phyloP scores from a whole-genome alignment of 805 yeast genomes.

The Kazachstania africana region DNA sequence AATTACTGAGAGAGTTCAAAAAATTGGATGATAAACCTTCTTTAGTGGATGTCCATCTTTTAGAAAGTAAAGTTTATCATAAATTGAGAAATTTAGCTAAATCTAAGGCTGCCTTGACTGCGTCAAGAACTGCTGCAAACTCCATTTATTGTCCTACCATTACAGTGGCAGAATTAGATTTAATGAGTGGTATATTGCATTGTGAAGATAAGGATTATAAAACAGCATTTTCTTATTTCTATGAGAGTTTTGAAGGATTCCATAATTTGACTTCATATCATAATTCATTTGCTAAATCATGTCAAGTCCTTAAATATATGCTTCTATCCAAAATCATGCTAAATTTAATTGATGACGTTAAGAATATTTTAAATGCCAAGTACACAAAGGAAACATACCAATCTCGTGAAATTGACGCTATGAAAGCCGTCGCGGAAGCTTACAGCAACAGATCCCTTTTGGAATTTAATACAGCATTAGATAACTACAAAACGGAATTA shows the following conservation, averaged over 20 bases:
- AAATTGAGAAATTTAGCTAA: conserved; percentile 85
- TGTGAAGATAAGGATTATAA: conserved; percentile 95
- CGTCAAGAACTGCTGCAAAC: conserved; percentile 96
- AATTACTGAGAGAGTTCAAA: conserved; percentile 73
- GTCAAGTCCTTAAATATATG: conserved; percentile 83
- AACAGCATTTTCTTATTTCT: conserved; percentile 91
- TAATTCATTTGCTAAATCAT: conserved; percentile 51
- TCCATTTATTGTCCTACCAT: conserved; percentile 91
- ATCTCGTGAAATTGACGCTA: conserved; percentile 84
- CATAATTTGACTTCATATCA: conserved; percentile 35
- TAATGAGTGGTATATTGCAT: conserved; percentile 89
- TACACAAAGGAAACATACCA: conserved; percentile 54
- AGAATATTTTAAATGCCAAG: conserved; percentile 65
- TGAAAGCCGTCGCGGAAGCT: conserved; percentile 87
- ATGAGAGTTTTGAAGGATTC: conserved; percentile 88
- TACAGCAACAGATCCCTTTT: conserved; percentile 80
- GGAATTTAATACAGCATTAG: conserved; percentile 79
- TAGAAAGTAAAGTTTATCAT: conserved; percentile 84
- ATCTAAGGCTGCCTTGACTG: conserved; percentile 81
- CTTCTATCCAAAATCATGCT: conserved; percentile 87
- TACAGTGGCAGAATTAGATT: conserved; percentile 86
- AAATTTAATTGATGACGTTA: conserved; percentile 75
- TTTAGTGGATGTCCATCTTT: conserved; percentile 85
- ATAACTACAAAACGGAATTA: conserved; percentile 59
- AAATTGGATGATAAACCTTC: conserved; percentile 92